Base-by-base conservation (phyloP, 2,329 filamentous ascomycete genomes). In the Geoglossum cookeanum region DNA sequence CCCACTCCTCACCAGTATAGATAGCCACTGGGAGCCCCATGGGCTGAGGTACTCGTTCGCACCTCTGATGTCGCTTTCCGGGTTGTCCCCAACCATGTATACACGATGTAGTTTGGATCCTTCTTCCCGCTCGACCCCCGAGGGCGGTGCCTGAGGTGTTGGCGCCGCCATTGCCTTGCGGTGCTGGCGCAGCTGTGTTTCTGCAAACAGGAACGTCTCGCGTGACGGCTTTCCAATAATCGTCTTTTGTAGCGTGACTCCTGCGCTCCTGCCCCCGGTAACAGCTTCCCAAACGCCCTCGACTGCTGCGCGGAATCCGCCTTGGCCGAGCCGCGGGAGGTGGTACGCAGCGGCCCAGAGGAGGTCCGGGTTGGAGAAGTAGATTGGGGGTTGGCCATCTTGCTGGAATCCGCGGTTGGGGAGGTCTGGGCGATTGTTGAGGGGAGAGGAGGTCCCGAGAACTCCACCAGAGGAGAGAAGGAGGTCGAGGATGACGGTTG, bases 351-450 rank as follows among this genome's bases (percentile, higher is more conserved):
- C 85, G 55, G 88, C 85, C 90, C 90, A 98, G 65, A 89, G 78
- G 3, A 97, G 73, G 69, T 98, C 92, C 1, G 87, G 81, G 68
- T 97, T 97, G 51, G 84, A 90, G 68, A 94, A 95, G 74, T 84
- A 94, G 5, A 97, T 71, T 17, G 74, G 74, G 0, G 92, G 88
- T 68, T 95, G 90, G 1, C 78, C 78, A 67, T 94, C 86, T 62
- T 83, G 78, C 65, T 90, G 86, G 75, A 85, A 95, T n/a, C 87
- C 88, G 58, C 74, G 72, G 66, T 89, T 87, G 13, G 81, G 79
- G 6, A 90, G 74, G 30, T 75, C 71, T 0, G 65, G 30, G 59
- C 83, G 72, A 47, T 82, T 83, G 67, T 95, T 94, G 65, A 79
- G 81, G 9, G 75, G 62, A 0, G 86, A 91, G 47, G 86, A 75